A percentile compares a stretch with the other conserved stretches of the same genome.
These are phyloP conservation scores for Dispira parvispora DNA, from an alignment of 192 early-diverging fungal genomes.

Conservation along the genomic window DNA sequence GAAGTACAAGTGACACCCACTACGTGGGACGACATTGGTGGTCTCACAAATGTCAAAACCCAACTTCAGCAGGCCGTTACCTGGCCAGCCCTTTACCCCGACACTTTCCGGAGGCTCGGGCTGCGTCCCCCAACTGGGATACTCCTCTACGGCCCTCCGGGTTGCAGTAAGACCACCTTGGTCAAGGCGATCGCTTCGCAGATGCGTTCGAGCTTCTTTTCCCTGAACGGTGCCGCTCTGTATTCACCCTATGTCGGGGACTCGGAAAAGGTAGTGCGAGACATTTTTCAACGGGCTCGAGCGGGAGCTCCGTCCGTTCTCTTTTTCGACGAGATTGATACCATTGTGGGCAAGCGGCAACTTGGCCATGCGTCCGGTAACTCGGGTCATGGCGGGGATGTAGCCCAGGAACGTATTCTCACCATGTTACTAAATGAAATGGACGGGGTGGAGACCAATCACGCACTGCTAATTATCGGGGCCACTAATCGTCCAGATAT, in stretches of 20 bases:
- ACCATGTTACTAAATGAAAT: constrained; percentile 48
- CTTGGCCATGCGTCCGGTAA: constrained; percentile 17
- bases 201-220: constrained; percentile 58
- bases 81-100: constrained; percentile 66
- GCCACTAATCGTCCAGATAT: constrained; percentile 81
- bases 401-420: constrained; percentile 50
- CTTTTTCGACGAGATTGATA: constrained; percentile 95
- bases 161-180: constrained; percentile 94
- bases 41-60: constrained; percentile 61
- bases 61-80: constrained; percentile 69
- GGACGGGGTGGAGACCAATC: constrained; percentile 69
- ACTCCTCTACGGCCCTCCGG: constrained; percentile 92
- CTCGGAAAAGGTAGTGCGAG: constrained; percentile 64
- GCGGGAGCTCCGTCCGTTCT: constrained; percentile 64
- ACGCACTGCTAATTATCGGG: constrained; percentile 58
- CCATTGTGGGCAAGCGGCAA: constrained; percentile 79
- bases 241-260: constrained; percentile 76
- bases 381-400: constrained; percentile 38
- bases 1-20: constrained; percentile 39
- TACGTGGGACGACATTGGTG: constrained; percentile 78
- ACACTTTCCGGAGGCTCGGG: constrained; percentile 55
- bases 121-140: constrained; percentile 71
- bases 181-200: constrained; percentile 74
- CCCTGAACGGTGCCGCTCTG: constrained; percentile 58
- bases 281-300: constrained; percentile 66